A percentile compares a stretch with the other conserved stretches of the same genome.
phyloP scores from a whole-genome alignment of 257 asterid genomes.

The Handroanthus guayacan region DNA sequence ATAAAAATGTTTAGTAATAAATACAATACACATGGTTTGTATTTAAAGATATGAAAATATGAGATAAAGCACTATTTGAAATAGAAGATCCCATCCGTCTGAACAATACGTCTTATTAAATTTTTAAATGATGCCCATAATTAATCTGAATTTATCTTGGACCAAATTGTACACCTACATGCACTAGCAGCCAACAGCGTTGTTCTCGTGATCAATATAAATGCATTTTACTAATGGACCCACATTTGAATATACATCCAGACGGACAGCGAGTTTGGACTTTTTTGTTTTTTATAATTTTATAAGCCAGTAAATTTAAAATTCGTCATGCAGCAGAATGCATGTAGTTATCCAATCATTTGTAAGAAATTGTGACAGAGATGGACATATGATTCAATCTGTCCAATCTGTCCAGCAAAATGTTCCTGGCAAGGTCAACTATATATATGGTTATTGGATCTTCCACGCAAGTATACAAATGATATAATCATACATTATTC shows the following conservation, averaged over 20 bases:
- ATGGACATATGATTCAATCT: neutral
- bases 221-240: neutral
- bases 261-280: neutral
- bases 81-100: no score
- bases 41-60: no score
- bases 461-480: conserved; percentile 20
- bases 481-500: neutral
- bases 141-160: no score
- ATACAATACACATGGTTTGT: no score
- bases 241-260: neutral
- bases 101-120: no score
- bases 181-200: no score
- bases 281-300: no score
- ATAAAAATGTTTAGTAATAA: no score
- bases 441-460: neutral
- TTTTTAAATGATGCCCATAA: no score
- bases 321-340: neutral
- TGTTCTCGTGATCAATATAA: no score
- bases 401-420: neutral
- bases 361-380: neutral
- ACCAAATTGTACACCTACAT: no score
- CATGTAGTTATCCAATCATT: neutral
- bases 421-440: conserved; percentile 24
- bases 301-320: neutral
- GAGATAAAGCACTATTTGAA: no score